Percentiles rank a stretch among this genome's conserved stretches.
Evolutionary conservation across 768 basidiomycete genomes (phyloP).

Genomic region (Hortiboletus flavorubellus): DNA sequence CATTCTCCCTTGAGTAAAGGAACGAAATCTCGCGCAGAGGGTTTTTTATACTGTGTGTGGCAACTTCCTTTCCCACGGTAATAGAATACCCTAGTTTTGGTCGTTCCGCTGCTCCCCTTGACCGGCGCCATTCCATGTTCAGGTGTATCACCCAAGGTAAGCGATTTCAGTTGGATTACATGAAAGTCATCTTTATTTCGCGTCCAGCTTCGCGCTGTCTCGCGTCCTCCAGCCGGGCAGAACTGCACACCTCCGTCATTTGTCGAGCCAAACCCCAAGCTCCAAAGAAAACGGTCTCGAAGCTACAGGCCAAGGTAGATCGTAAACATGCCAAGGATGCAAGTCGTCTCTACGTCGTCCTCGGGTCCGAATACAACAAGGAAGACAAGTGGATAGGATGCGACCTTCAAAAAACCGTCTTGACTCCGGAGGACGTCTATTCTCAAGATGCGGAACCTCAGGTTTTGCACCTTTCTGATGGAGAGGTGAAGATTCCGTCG

Average conservation of each 20-base stretch:
- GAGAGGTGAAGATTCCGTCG: slow-evolving; percentile 45
- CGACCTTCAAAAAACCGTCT: slow-evolving; percentile 61
- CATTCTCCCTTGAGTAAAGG: slow-evolving; percentile 45
- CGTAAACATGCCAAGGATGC: slow-evolving; percentile 35
- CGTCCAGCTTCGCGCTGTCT: slow-evolving; percentile 35
- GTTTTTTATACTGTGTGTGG: slow-evolving; percentile 23
- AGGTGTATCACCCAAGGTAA: slow-evolving; percentile 22
- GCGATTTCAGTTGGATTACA: not conserved
- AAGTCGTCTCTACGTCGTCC: slow-evolving; percentile 60
- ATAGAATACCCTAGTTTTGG: not conserved
- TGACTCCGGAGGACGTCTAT: slow-evolving; percentile 50
- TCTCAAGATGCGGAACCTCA: slow-evolving; percentile 19
- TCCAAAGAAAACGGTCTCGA: slow-evolving; percentile 41
- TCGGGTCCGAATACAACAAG: slow-evolving; percentile 66
- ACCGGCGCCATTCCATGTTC: slow-evolving; percentile 22
- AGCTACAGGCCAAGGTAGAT: slow-evolving; percentile 45
- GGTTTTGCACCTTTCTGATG: slow-evolving; percentile 32
- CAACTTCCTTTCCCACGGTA: slow-evolving; percentile 38
- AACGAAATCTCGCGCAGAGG: not conserved
- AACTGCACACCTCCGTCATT: slow-evolving; percentile 50
- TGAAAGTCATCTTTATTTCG: not conserved
- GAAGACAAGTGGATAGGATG: slow-evolving; percentile 65
- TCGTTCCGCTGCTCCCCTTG: not conserved
- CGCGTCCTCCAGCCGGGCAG: slow-evolving; percentile 39
- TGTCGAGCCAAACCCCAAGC: slow-evolving; percentile 36